Base-by-base conservation (phyloP, 768 basidiomycete species). In the Termitomyces sp. region DNA sequence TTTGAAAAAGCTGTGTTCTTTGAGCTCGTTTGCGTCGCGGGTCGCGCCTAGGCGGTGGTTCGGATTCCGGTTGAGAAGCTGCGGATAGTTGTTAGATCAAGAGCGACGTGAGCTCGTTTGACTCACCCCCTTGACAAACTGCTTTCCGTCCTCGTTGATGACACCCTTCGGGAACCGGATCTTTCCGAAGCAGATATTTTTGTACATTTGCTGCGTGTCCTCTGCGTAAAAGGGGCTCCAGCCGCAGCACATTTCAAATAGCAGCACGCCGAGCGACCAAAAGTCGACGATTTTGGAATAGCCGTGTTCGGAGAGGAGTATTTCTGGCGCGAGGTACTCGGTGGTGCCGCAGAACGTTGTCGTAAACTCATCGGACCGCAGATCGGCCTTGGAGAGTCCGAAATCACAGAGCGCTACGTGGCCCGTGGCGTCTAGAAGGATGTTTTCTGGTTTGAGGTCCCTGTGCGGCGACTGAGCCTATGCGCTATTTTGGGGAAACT, bases 141-240 rank as follows among this genome's bases (percentile, higher is more conserved):
- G 90, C 76, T 99, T 99, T 50, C 97, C 97, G 50, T 98, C 95
- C 67, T 99, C 97, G 61, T 88, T 88, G 65, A 98, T 98, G 36
- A 98, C 95, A 55, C 91, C 95, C 68, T 93, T 90, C 5, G 97
- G 97, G 77, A 98, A 98, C 55, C 95, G 82, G 70, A 98, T 98
- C 82, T 98, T 98, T 60, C 97, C 97, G 72, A 98, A 99, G 71
- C 95, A 97, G 65, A 93, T 93, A 75, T 91, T 94, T 80, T 95
- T 95, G 79, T 99, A 99, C 97, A 99, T 99, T 75, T 96, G 93
- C 71, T 99, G 96, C 4, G 94, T 97, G 70, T 99, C 97, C 68
- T 99, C 97, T 18, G 96, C 95, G 68, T 98, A 99, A 76, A 98
- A 99, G 44, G 97, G 97, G 70, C 91, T 94, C 97, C 97, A 98